Conservation (phyloP, 2,329 filamentous ascomycete genomes). For the Coleophoma cylindrospora region DNA sequence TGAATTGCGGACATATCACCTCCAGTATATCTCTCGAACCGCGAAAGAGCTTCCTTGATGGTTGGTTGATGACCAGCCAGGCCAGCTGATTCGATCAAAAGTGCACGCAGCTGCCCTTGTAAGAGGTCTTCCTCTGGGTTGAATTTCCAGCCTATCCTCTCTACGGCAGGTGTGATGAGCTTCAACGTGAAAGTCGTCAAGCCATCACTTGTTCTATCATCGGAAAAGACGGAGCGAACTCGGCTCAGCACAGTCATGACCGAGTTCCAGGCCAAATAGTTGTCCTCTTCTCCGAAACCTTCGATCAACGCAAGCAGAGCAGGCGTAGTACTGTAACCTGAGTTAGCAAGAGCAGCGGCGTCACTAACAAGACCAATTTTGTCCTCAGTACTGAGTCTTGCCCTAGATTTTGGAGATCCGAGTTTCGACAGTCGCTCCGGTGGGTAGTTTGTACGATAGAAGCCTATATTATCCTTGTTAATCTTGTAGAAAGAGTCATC, state of each 20-base stretch:
- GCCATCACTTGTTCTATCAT: slow-evolving; percentile 64
- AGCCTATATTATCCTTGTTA: slow-evolving; percentile 88
- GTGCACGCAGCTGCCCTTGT: slow-evolving; percentile 87
- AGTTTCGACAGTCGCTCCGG: slow-evolving; percentile 82
- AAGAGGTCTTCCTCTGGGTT: slow-evolving; percentile 81
- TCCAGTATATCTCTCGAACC: slow-evolving; percentile 79
- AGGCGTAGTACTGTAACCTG: slow-evolving; percentile 91
- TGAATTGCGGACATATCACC: slow-evolving; percentile 81
- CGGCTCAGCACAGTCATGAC: slow-evolving; percentile 75
- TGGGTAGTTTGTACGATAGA: slow-evolving; percentile 86
- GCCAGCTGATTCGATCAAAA: slow-evolving; percentile 83
- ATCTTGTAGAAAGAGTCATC: slow-evolving; percentile 86
- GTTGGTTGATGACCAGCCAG: slow-evolving; percentile 65
- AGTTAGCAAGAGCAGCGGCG: slow-evolving; percentile 81
- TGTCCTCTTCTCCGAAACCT: slow-evolving; percentile 76
- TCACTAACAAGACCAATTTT: slow-evolving; percentile 93
- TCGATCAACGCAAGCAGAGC: slow-evolving; percentile 81
- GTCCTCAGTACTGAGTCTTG: slow-evolving; percentile 80
- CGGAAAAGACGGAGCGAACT: slow-evolving; percentile 84
- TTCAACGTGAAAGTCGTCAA: slow-evolving; percentile 79
- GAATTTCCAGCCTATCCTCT: slow-evolving; percentile 86
- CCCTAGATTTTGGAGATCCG: slow-evolving; percentile 76
- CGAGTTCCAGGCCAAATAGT: slow-evolving; percentile 95
- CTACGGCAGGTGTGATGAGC: slow-evolving; percentile 72
- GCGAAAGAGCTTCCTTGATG: slow-evolving; percentile 75